phyloP scores from a whole-genome alignment of 306 rosid genomes.

The Vachellia collinsii region DNA sequence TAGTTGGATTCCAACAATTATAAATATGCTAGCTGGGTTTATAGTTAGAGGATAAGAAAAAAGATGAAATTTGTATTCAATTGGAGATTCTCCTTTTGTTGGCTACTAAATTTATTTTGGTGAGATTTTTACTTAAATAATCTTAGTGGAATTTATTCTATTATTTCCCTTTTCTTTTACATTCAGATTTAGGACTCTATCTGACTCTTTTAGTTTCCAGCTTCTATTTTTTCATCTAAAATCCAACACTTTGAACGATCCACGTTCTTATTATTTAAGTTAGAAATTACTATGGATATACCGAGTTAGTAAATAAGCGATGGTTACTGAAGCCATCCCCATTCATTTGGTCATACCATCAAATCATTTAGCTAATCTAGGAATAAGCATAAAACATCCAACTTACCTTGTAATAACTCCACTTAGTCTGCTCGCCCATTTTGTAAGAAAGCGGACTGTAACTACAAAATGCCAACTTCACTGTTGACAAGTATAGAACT shows the following conservation, averaged over 20 bases:
- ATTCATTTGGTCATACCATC: conserved; percentile 11
- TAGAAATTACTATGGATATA: background rate
- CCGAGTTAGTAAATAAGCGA: background rate
- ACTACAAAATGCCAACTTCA: conserved; percentile 91
- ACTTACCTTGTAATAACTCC: conserved; percentile 92
- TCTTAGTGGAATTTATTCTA: too few species aligned
- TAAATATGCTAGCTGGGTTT: too few species aligned
- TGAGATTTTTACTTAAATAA: too few species aligned
- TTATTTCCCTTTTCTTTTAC: too few species aligned
- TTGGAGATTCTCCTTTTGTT: too few species aligned
- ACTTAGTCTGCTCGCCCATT: conserved; percentile 66
- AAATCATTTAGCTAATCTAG: background rate
- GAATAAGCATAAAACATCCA: background rate
- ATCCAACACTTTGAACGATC: background rate
- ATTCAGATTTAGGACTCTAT: too few species aligned
- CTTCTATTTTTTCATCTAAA: too few species aligned
- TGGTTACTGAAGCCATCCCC: background rate
- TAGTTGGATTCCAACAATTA: too few species aligned
- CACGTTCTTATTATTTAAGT: background rate
- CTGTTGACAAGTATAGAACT: conserved; percentile 78
- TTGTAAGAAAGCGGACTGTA: conserved; percentile 87
- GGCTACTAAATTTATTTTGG: too few species aligned
- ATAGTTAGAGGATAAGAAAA: too few species aligned
- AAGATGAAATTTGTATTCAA: too few species aligned
- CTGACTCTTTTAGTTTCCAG: too few species aligned